A percentile compares a stretch with the other conserved stretches of the same genome.
These are phyloP conservation scores for Chondrus crispus DNA, from an alignment of 23 red algal species.

Conservation along the genomic window DNA sequence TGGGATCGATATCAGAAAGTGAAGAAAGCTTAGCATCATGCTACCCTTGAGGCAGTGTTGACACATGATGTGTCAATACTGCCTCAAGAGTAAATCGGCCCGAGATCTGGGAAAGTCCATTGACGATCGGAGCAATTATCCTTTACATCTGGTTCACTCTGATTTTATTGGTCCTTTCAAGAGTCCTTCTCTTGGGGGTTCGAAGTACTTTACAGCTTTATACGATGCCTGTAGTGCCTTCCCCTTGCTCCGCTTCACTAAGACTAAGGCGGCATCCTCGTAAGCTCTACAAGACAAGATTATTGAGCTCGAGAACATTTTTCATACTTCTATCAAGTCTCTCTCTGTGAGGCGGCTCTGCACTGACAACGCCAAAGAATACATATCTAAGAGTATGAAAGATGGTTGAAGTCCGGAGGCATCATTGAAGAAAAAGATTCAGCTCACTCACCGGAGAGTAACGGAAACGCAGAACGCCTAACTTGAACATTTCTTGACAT, in stretches of 20 bases:
- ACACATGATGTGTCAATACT: neutral
- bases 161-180: neutral
- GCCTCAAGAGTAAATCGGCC: neutral
- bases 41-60: too few species aligned
- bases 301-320: neutral
- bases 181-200: neutral
- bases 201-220: neutral
- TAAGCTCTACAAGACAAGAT: neutral
- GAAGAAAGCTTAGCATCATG: neutral
- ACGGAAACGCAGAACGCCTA: slow-evolving; percentile 12
- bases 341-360: neutral
- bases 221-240: neutral
- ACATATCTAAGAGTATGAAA: neutral
- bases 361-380: slow-evolving; percentile 10
- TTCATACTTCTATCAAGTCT: neutral
- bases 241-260: neutral
- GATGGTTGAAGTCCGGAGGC: neutral
- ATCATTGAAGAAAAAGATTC: neutral
- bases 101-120: neutral
- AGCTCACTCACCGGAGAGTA: slow-evolving; percentile 10
- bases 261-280: neutral
- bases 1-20: neutral
- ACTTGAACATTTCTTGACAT: neutral
- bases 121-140: neutral
- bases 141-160: neutral